phyloP scores from a whole-genome alignment of 345 rosid species.

The Fremontodendron californicum region DNA sequence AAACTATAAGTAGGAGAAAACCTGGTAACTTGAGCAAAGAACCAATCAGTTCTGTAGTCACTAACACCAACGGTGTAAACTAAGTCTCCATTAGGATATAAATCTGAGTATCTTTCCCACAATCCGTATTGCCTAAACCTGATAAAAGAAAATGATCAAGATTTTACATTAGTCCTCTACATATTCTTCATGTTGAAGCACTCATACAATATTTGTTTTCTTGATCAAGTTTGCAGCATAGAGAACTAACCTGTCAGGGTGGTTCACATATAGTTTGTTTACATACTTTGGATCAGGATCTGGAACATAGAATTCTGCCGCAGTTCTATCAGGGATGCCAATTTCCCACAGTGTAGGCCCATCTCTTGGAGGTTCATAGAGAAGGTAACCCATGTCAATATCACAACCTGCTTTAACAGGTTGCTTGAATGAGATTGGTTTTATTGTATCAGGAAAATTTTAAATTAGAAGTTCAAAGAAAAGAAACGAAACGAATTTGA shows the following conservation, averaged over 20 bases:
- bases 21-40: constrained; percentile 84
- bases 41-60: constrained; percentile 73
- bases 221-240: not conserved
- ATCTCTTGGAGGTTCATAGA: constrained; percentile 60
- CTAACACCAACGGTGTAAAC: constrained; percentile 55
- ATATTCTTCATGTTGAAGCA: not conserved
- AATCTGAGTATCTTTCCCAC: constrained; percentile 76
- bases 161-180: not conserved
- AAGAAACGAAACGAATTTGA: not conserved
- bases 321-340: constrained; percentile 73
- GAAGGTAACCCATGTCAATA: constrained; percentile 47
- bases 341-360: constrained; percentile 96
- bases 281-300: constrained; percentile 65
- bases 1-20: constrained; percentile 3
- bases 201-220: not conserved
- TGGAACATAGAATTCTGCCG: constrained; percentile 68
- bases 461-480: not conserved
- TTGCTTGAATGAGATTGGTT: not conserved
- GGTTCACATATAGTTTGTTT: constrained; percentile 55
- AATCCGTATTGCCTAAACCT: constrained; percentile 86
- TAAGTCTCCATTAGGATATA: constrained; percentile 59
- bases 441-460: too few species aligned
- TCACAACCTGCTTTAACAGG: constrained; percentile 36
- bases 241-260: constrained; percentile 52
- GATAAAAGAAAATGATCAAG: not conserved